These are phyloP conservation scores for Prunus davidiana DNA, from an alignment of 306 rosid genomes.

Conservation along the genomic window DNA sequence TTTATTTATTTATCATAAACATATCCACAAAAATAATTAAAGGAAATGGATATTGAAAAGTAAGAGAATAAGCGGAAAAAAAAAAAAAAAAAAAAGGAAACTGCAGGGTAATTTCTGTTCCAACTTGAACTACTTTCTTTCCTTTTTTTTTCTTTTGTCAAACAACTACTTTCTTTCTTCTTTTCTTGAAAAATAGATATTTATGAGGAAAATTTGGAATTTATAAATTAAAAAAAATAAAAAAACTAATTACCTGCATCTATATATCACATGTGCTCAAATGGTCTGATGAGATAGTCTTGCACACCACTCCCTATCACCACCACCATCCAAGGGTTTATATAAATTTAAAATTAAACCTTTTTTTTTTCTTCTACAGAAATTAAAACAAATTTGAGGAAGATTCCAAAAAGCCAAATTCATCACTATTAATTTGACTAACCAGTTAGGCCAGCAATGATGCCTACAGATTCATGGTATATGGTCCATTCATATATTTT, in stretches of 20 bases:
- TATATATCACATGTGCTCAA: background rate
- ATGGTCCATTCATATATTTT: constrained; percentile 29
- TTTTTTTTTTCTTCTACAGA: too few species aligned
- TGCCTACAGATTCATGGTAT: constrained; percentile 62
- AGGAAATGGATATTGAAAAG: background rate
- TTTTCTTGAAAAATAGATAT: background rate
- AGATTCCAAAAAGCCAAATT: constrained; percentile 10
- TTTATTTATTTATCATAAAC: background rate
- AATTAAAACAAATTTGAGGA: constrained; percentile 2
- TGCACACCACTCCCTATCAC: background rate
- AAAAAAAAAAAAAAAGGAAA: background rate
- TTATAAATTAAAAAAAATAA: background rate
- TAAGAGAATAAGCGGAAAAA: background rate
- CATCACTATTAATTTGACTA: constrained; percentile 30
- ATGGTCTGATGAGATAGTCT: background rate
- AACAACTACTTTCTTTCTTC: background rate
- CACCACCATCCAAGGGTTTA: background rate
- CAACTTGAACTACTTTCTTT: background rate
- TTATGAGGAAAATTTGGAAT: background rate
- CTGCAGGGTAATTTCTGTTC: constrained; percentile 19
- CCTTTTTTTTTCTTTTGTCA: background rate
- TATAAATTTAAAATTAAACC: background rate
- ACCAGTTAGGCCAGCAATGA: constrained; percentile 48
- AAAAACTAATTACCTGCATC: background rate
- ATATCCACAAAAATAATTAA: background rate